Evolutionary conservation across 108 stramenopile genomes (phyloP).

Genomic region (Parietichytrium sp.): DNA sequence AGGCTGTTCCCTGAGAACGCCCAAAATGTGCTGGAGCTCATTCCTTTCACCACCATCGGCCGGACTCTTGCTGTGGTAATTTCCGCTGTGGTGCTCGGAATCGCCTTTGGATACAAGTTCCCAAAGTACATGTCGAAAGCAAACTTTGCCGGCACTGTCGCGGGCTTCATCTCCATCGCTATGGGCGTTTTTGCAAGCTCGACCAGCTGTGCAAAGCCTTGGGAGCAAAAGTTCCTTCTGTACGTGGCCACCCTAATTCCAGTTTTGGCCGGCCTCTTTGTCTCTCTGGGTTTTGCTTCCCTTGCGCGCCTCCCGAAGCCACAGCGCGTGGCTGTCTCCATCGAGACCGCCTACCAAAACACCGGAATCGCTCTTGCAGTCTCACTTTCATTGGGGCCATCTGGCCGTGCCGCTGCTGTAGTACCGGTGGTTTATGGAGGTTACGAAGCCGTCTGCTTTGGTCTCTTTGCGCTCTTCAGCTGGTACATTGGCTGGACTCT

Average conservation of each 20-base stretch:
- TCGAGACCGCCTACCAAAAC: constrained; percentile 35
- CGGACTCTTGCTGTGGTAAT: background rate
- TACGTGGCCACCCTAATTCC: constrained; percentile 9
- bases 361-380: constrained; percentile 24
- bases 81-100: background rate
- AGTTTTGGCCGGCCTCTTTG: background rate
- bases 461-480: background rate
- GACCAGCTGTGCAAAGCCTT: constrained; percentile 28
- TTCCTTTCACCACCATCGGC: constrained; percentile 4
- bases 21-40: background rate
- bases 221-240: background rate
- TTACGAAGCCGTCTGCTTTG: constrained; percentile 12
- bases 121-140: background rate
- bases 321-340: constrained; percentile 9
- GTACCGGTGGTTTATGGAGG: constrained; percentile 27
- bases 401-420: constrained; percentile 9
- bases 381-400: background rate
- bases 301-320: constrained; percentile 22
- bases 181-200: constrained; percentile 23
- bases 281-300: background rate
- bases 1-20: constrained; percentile 36
- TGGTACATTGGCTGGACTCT: constrained; percentile 38
- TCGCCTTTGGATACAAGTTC: constrained; percentile 18
- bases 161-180: constrained; percentile 21
- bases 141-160: constrained; percentile 7